Base-by-base conservation (phyloP, 257 asterid species). In the Misopates orontium region DNA sequence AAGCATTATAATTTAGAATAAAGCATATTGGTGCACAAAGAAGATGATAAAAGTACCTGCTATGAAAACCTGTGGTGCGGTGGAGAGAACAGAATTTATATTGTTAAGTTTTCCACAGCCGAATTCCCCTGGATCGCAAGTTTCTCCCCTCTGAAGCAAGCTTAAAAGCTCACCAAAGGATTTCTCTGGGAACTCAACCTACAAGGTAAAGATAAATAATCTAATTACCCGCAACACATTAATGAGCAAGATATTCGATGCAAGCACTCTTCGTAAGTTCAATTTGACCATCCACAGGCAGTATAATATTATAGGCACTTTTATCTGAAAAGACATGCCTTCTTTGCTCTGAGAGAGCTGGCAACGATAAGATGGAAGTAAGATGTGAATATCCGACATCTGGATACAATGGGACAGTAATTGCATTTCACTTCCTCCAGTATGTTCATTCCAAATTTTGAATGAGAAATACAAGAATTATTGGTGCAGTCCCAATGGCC, bases 281-380 rank as follows among this genome's bases (percentile, higher is more conserved):
- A 67, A 21, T 18, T 50, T 59, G 55, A 39, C 8, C 19, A 50
- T 66, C 31, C 63, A n/a, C 40, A 18, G n/a, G 58, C 62, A 71
- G 62, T 20, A 31, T 60, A 41, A 40, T 47, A 71, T 42, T 51
- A 44, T 49, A 39, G 62, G 67, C 31, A 76, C 11, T 52, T 67
- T 11, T 51, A 62, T 48, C 60, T 8, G 6, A 28, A 64, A 18
- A 53, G 21, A n/a, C n/a, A 66, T 81, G 74, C 97, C 97, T 93
- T 90, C 96, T 83, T 80, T 50, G 95, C 90, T 68, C 99, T 87
- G 62, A 93, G 85, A 70, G 96, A 95, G 79, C 89, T 86, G 73
- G 97, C 97, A 77, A 87, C 90, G 68, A 87, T 83, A 68, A 84
- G 86, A 75, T 93, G 97, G 70, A 90, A 90, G 74, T 87, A 90